phyloP scores from a whole-genome alignment of 345 rosid genomes.

The Conringia planisiliqua region DNA sequence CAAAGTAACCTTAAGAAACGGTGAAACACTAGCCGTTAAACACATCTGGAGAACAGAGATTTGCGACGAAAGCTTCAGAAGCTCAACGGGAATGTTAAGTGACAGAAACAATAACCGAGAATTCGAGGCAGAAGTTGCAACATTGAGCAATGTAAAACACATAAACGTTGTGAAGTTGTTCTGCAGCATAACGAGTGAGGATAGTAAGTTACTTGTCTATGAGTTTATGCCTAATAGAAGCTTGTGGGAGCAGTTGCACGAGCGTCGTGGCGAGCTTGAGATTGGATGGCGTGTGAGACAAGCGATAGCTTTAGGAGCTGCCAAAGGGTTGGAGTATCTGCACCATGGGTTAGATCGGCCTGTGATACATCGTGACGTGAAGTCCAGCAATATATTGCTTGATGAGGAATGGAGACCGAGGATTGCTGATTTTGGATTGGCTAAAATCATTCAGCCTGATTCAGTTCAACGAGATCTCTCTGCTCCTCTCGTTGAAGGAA shows the following conservation, averaged over 20 bases:
- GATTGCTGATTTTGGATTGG: constrained; percentile 89
- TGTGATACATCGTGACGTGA: constrained; percentile 81
- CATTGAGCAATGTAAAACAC: constrained; percentile 73
- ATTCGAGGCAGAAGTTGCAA: constrained; percentile 66
- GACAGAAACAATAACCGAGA: constrained; percentile 39
- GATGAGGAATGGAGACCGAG: constrained; percentile 80
- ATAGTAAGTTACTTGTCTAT: constrained; percentile 77
- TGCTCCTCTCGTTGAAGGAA: constrained; percentile 58
- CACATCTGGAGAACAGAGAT: constrained; percentile 52
- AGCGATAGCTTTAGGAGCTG: constrained; percentile 71
- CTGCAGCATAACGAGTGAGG: constrained; percentile 84
- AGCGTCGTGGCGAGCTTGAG: constrained; percentile 39
- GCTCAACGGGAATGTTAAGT: constrained; percentile 49
- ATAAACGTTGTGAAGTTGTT: constrained; percentile 81
- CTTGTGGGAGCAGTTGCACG: constrained; percentile 82
- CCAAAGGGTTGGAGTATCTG: constrained; percentile 77
- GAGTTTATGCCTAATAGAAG: constrained; percentile 82
- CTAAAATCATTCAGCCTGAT: constrained; percentile 58
- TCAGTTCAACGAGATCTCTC: constrained; percentile 42
- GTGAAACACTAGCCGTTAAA: constrained; percentile 74
- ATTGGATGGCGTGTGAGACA: constrained; percentile 72
- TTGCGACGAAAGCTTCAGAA: constrained; percentile 26
- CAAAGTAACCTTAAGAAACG: constrained; percentile 52
- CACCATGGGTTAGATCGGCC: constrained; percentile 77
- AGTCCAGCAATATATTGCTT: constrained; percentile 79